Evolutionary conservation across 2,329 filamentous ascomycete genomes (phyloP), one percentile per base, ranked within the genome.

Genomic region (Ophiostoma sp.): DNA sequence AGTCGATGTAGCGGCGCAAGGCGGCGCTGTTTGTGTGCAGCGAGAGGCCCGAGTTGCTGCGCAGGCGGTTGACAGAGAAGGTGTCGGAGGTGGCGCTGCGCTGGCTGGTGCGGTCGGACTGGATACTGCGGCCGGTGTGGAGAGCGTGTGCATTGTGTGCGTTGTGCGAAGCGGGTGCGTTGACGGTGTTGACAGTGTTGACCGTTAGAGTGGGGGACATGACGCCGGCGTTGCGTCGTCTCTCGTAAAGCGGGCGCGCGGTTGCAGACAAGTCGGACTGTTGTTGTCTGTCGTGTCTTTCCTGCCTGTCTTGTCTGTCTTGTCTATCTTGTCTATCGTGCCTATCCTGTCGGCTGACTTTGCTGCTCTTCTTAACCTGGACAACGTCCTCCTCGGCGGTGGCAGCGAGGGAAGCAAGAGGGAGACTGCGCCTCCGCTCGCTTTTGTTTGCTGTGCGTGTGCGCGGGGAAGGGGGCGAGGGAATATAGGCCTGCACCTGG

Each of bases 11-110:
- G 62, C 80, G 80, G n/a, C 79, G 77, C 52, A 82, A 74, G 7
- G 78, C 77, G 2, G 78, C 76, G 64, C 79, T 78, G 69, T 81
- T 82, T 0, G 79, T 80, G 71, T 82, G 80, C 44, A 81, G 72
- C 4, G 78, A 76, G n/a, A 82, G 73, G 2, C 81, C 81, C 3
- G 81, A 82, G 67, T 81, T 81, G 72, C 80, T 82, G 65, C 80
- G 78, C 52, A 82, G 74, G 52, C 8, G 74, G 72, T 68, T 69
- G 68, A 71, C 55, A 11, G 70, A 68, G 18, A 70, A 65, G 27
- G 66, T n/a, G 16, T 52, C 68, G 8, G 40, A 36, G 2, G 60
- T 14, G 12, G 60, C 60, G 6, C 14, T n/a, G 60, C 60, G 60
- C 40, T 60, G 55, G 55, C 55, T 60, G 27, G 27, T 27, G 58